Evolutionary conservation across 371 early-diverging fungal genomes (phyloP).

Genomic region (Apophysomyces ossiformis): DNA sequence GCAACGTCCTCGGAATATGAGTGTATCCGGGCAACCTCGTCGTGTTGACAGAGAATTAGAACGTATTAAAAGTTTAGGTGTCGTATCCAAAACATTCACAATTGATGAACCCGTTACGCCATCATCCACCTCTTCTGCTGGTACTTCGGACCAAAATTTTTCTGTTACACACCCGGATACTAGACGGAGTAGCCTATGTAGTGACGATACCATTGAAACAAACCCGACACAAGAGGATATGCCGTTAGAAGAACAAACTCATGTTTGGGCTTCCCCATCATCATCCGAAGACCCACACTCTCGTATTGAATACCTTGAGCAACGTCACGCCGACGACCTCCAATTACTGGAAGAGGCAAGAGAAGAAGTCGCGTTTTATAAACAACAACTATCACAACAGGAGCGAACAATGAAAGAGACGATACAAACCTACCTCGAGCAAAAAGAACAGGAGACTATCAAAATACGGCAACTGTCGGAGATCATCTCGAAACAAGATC

Average conservation of each 20-base stretch:
- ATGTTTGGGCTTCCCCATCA: neutral
- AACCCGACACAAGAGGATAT: conserved; percentile 9
- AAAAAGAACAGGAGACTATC: conserved; percentile 24
- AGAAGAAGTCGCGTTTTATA: neutral
- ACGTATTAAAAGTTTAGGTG: conserved; percentile 46
- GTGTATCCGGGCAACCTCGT: conserved; percentile 15
- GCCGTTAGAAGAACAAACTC: neutral
- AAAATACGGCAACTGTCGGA: conserved; percentile 30
- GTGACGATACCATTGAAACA: neutral
- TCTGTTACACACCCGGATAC: neutral
- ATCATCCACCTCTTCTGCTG: conserved; percentile 17
- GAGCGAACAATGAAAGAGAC: conserved; percentile 19
- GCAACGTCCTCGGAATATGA: conserved; percentile 5
- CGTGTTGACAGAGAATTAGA: conserved; percentile 45
- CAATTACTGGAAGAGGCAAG: conserved; percentile 7
- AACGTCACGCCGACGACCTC: conserved; percentile 1
- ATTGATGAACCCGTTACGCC: conserved; percentile 4
- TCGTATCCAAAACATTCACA: conserved; percentile 45
- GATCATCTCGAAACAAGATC: conserved; percentile 37
- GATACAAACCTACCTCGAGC: conserved; percentile 16
- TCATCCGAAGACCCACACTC: conserved; percentile 4
- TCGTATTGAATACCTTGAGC: conserved; percentile 17
- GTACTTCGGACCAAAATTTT: conserved; percentile 17
- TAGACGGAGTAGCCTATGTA: neutral
- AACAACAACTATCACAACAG: conserved; percentile 23